phyloP scores from a whole-genome alignment of 2,329 filamentous ascomycete genomes.

The Monosporascus sp. region DNA sequence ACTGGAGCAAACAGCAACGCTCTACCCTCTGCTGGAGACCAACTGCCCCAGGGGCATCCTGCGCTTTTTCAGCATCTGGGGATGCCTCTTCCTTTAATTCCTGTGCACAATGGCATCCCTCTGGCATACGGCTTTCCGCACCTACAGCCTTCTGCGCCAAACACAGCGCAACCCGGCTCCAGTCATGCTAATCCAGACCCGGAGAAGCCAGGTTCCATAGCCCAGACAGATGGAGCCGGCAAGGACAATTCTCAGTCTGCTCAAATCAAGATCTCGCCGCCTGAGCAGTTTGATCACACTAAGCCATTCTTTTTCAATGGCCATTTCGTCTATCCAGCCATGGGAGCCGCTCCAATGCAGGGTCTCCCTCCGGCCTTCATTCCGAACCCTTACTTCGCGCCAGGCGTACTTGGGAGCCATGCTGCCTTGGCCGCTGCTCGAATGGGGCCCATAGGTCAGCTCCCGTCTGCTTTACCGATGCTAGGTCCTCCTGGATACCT shows the following conservation, averaged over 20 bases:
- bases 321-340: conserved; percentile 36
- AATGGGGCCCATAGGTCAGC: conserved; percentile 11
- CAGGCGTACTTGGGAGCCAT: conserved; percentile 10
- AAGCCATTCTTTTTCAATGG: conserved; percentile 42
- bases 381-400: conserved; percentile 15
- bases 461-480: conserved; percentile 8
- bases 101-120: conserved; percentile 15
- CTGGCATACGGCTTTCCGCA: conserved; percentile 17
- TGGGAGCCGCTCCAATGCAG: conserved; percentile 9
- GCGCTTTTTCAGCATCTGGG: conserved; percentile 21
- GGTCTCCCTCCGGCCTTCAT: conserved; percentile 14
- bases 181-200: conserved; percentile 9
- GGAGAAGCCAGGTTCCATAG: conserved; percentile 3
- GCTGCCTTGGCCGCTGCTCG: conserved; percentile 11
- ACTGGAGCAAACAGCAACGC: conserved; percentile 6
- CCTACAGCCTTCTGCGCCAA: conserved; percentile 6
- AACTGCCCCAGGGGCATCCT: conserved; percentile 11
- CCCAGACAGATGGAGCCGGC: conserved; percentile 15
- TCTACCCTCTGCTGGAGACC: conserved; percentile 13
- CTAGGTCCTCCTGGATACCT: conserved; percentile 8
- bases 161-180: conserved; percentile 6
- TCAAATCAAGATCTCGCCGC: conserved; percentile 31
- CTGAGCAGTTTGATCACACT: conserved; percentile 41
- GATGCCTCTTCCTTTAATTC: conserved; percentile 23
- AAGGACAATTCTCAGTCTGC: conserved; percentile 27